These are phyloP conservation scores for Brassica incana DNA, from an alignment of 345 rosid genomes.

Conservation along the genomic window DNA sequence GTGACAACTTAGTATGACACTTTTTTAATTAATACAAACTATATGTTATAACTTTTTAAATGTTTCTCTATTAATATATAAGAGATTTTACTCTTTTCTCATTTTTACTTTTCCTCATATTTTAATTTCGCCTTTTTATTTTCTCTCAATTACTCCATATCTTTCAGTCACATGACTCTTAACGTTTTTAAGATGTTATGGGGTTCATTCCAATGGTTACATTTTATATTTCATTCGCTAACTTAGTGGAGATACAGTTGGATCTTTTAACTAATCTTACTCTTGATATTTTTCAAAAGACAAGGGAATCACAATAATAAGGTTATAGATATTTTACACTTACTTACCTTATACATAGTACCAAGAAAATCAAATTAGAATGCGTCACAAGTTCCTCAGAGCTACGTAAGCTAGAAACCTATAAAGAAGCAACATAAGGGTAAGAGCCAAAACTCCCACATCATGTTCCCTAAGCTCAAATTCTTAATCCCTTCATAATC, in stretches of 20 bases:
- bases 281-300: not conserved
- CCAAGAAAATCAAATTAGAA: not conserved
- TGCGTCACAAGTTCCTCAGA: constrained; percentile 44
- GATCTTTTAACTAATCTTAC: not conserved
- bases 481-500: constrained; percentile 68
- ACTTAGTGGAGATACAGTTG: not conserved
- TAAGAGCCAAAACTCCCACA: constrained; percentile 68
- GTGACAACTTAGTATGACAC: no score
- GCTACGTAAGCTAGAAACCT: constrained; percentile 78
- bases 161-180: no score
- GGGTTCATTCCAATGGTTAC: not conserved
- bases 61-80: no score
- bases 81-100: no score
- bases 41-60: no score
- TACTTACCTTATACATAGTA: not conserved
- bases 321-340: constrained; percentile 19
- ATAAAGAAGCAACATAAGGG: constrained; percentile 69
- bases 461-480: constrained; percentile 47
- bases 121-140: no score
- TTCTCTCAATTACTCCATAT: no score
- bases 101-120: no score
- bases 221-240: not conserved
- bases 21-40: no score
- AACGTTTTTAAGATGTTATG: not conserved
- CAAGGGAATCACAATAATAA: not conserved